Evolutionary conservation across 1,284 basidiomycete species (phyloP).

Genomic region (Tetrapyrgos nigripes): DNA sequence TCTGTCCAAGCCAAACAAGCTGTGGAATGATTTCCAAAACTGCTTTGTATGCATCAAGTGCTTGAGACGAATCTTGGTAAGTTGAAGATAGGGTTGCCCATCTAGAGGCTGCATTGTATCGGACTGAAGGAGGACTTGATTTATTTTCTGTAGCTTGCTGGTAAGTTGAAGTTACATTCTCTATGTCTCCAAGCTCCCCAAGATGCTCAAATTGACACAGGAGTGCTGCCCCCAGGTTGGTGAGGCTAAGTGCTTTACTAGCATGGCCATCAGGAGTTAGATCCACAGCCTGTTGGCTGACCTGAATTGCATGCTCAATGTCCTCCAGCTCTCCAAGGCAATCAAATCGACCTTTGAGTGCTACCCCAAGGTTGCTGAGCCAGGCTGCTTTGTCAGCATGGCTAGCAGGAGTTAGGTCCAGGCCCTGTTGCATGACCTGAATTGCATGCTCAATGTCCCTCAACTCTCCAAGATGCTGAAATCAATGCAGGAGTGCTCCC

Average conservation of each 20-base stretch:
- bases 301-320: conserved; percentile 3
- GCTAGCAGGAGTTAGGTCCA: conserved; percentile 4
- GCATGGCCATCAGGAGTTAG: conserved; percentile 1
- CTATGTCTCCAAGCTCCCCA: neutral
- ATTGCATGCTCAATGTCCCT: conserved; percentile 13
- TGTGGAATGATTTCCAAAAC: conserved; percentile 1
- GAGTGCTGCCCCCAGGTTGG: no score
- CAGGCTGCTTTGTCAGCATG: neutral
- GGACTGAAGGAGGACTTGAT: neutral
- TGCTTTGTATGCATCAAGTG: neutral
- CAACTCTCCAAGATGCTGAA: conserved; percentile 10
- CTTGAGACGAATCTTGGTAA: neutral
- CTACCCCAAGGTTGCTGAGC: neutral
- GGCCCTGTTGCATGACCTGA: neutral
- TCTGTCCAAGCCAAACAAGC: conserved; percentile 2
- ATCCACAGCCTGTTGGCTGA: conserved; percentile 1
- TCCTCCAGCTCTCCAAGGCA: neutral
- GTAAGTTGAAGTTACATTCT: neutral
- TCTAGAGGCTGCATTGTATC: neutral
- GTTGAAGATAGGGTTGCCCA: neutral
- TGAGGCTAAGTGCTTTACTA: neutral
- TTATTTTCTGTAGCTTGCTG: no score
- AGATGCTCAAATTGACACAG: conserved; percentile 5
- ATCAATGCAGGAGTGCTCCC: conserved; percentile 3
- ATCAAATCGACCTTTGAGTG: neutral